Conservation (phyloP, 176 grass and related monocot species). For the Aegilops sharonensis region DNA sequence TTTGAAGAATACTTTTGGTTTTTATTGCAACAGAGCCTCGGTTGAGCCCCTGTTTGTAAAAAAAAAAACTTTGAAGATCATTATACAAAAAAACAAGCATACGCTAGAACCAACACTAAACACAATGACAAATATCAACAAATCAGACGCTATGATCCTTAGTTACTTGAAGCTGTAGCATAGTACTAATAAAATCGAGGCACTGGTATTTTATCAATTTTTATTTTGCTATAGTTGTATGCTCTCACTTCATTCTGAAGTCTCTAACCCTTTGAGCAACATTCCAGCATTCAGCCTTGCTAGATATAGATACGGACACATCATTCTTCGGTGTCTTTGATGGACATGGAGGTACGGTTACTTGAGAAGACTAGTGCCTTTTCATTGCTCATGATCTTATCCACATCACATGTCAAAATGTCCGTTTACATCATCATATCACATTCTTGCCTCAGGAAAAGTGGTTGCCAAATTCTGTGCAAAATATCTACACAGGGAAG, state of each 20-base stretch:
- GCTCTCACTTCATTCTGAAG: background rate
- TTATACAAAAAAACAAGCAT: background rate
- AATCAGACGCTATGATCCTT: background rate
- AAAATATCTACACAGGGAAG: conserved; percentile 83
- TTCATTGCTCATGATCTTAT: conserved; percentile 8
- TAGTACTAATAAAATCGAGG: background rate
- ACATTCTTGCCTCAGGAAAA: conserved; percentile 64
- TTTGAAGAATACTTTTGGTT: background rate
- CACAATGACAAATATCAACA: background rate
- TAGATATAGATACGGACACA: conserved; percentile 69
- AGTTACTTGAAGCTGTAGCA: background rate
- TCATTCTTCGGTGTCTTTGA: conserved; percentile 95
- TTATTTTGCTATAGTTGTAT: background rate
- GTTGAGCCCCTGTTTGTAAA: background rate
- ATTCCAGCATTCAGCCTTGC: conserved; percentile 78
- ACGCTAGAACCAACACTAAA: background rate
- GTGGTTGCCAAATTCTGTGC: conserved; percentile 95
- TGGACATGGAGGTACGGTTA: conserved; percentile 85
- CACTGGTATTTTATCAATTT: background rate
- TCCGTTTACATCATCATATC: background rate
- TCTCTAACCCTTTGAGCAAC: conserved; percentile 23
- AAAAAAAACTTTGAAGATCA: background rate
- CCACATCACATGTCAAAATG: background rate
- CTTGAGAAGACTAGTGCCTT: background rate
- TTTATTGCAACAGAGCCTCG: background rate